Conservation (phyloP, 1,284 basidiomycete species). For the Ceratorhiza oryzae-sativae region DNA sequence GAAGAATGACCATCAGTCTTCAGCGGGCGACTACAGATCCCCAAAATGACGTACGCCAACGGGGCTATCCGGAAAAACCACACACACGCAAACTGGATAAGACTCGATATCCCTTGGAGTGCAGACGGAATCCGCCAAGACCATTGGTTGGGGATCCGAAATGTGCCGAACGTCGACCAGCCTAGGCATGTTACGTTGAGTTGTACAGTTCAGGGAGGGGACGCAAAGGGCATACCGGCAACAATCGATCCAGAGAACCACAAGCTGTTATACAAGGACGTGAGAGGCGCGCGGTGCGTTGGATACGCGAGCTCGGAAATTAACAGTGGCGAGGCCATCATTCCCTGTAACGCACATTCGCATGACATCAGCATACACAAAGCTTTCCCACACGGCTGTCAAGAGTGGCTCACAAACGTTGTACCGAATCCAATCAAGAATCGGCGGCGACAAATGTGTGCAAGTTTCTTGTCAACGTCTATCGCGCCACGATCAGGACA, state of each 20-base stretch:
- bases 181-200: conserved; percentile 31
- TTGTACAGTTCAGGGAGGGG: background rate
- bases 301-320: conserved; percentile 53
- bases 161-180: conserved; percentile 50
- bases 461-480: conserved; percentile 24
- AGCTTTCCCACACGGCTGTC: background rate
- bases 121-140: conserved; percentile 52
- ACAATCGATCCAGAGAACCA: conserved; percentile 51
- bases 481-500: background rate
- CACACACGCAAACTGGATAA: conserved; percentile 48
- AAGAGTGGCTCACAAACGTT: conserved; percentile 61
- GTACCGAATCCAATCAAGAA: conserved; percentile 83
- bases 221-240: conserved; percentile 37
- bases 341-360: background rate
- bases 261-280: conserved; percentile 50
- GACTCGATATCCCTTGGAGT: conserved; percentile 49
- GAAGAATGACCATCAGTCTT: conserved; percentile 57
- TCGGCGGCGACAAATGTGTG: conserved; percentile 66
- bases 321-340: conserved; percentile 29
- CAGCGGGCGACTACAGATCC: conserved; percentile 50
- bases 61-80: conserved; percentile 51
- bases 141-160: conserved; percentile 48
- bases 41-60: conserved; percentile 58
- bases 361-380: conserved; percentile 3
- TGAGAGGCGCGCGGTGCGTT: conserved; percentile 51